These are phyloP conservation scores for Closterium sp. DNA, from an alignment of 139 green algal species.

Conservation along the genomic window DNA sequence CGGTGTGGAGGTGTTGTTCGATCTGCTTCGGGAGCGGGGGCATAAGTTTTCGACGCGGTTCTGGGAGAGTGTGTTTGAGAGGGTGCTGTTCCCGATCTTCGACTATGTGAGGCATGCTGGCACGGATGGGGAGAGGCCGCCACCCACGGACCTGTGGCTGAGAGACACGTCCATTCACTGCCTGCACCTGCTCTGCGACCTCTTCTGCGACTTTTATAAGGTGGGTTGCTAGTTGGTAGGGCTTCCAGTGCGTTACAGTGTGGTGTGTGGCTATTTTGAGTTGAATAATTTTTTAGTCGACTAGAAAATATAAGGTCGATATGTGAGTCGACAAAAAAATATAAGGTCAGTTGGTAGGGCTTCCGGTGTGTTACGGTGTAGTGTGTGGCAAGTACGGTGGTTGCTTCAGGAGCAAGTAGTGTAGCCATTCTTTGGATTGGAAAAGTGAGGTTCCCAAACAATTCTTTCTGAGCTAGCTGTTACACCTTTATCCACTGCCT, in stretches of 20 bases:
- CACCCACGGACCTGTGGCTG: constrained; percentile 34
- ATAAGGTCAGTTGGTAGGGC: too few species aligned
- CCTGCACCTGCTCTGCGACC: constrained; percentile 90
- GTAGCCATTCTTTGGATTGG: background rate
- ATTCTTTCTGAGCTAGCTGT: constrained; percentile 17
- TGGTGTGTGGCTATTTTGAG: too few species aligned
- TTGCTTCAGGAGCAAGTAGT: too few species aligned
- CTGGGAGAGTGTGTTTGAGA: constrained; percentile 91
- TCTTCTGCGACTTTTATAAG: constrained; percentile 82
- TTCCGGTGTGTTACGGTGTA: too few species aligned
- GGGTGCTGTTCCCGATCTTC: constrained; percentile 95
- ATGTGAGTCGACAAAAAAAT: too few species aligned
- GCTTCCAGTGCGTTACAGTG: too few species aligned
- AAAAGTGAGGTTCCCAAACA: background rate
- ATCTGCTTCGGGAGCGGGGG: constrained; percentile 89
- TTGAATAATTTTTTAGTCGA: too few species aligned
- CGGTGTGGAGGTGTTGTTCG: constrained; percentile 80
- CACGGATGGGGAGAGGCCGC: constrained; percentile 47
- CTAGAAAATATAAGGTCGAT: too few species aligned
- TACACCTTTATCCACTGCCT: constrained; percentile 60
- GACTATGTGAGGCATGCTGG: constrained; percentile 77
- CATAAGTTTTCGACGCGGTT: constrained; percentile 83
- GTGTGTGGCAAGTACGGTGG: too few species aligned
- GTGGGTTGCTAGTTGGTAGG: background rate
- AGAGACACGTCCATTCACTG: constrained; percentile 46